Base-by-base conservation (phyloP, 108 stramenopile genomes). In the Parietichytrium sp. region DNA sequence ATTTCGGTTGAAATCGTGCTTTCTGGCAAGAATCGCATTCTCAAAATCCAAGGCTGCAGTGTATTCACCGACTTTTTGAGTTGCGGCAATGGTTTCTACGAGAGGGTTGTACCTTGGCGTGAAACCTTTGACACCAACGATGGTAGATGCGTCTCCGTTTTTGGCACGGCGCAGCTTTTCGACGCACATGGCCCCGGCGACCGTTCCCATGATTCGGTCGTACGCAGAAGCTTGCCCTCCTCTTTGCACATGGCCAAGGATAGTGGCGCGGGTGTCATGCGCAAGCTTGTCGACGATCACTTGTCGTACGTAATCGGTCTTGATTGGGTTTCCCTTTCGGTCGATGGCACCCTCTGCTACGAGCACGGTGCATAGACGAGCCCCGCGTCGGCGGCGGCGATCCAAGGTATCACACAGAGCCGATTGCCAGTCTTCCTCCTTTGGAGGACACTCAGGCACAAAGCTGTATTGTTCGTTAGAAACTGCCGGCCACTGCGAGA, bases 401-500 rank as follows among this genome's bases (percentile, higher is more conserved):
- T 72, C 61, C 23, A 72, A 42, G 38, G 36, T 72, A 42, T 33
- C 61, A 27, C 61, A 72, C 38, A 72, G 61, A 33, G 25, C 61
- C 10, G 61, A 72, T 20, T 72, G 38, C 61, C 61, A 72, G 61
- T 72, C 61, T n/a, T 72, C 61, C 38, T 72, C 38, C 61, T 72
- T 72, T 33, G 61, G 45, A 7, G 61, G 61, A 6, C 38, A 33
- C 61, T 72, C 61, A 25, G 61, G 61, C 15, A 72, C 45, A 42
- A 72, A 72, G 25, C 36, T 72, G 61, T 72, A 72, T n/a, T n/a
- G n/a, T n/a, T n/a, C n/a, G n/a, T n/a, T n/a, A n/a, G n/a, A n/a
- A n/a, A n/a, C n/a, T n/a, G n/a, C n/a, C n/a, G n/a, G n/a, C n/a
- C n/a, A n/a, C n/a, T n/a, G n/a, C n/a, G n/a, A n/a, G n/a, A n/a